Percentiles rank a stretch among this genome's conserved stretches.
phyloP scores from a whole-genome alignment of 2,329 filamentous ascomycete genomes.

The Neofusicoccum laricinum region DNA sequence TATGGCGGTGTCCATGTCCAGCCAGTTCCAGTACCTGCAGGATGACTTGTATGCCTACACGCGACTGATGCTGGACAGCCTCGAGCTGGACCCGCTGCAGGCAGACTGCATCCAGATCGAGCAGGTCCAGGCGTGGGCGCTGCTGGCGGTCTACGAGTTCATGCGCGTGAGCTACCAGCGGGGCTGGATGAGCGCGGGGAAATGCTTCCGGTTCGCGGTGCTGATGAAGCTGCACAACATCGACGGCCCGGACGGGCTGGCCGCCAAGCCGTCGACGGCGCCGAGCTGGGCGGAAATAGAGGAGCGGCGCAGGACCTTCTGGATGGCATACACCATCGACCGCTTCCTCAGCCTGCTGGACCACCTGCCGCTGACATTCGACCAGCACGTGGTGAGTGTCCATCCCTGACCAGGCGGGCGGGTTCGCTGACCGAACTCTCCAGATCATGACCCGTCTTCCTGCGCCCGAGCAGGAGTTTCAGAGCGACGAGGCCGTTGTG shows the following conservation, averaged over 20 bases:
- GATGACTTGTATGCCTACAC: conserved; percentile 28
- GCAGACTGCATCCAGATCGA: conserved; percentile 25
- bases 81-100: conserved; percentile 21
- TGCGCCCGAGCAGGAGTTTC: conserved; percentile 35
- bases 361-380: conserved; percentile 30
- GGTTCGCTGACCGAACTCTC: too few species aligned
- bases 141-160: conserved; percentile 38
- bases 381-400: conserved; percentile 31
- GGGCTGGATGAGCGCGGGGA: conserved; percentile 38
- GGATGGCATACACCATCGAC: conserved; percentile 41
- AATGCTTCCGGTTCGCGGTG: conserved; percentile 38
- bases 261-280: conserved; percentile 13
- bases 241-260: conserved; percentile 23
- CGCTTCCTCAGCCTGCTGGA: conserved; percentile 34
- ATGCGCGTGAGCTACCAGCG: conserved; percentile 33
- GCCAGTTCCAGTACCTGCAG: conserved; percentile 29
- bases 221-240: conserved; percentile 35
- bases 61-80: conserved; percentile 19
- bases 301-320: conserved; percentile 38
- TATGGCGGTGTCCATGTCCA: conserved; percentile 32
- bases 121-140: conserved; percentile 36
- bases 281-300: conserved; percentile 30
- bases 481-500: conserved; percentile 28
- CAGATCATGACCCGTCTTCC: conserved; percentile 39
- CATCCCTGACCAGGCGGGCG: too few species aligned